Evolutionary conservation across 2,329 filamentous ascomycete species (phyloP).

Genomic region (Fusarium camptoceras): DNA sequence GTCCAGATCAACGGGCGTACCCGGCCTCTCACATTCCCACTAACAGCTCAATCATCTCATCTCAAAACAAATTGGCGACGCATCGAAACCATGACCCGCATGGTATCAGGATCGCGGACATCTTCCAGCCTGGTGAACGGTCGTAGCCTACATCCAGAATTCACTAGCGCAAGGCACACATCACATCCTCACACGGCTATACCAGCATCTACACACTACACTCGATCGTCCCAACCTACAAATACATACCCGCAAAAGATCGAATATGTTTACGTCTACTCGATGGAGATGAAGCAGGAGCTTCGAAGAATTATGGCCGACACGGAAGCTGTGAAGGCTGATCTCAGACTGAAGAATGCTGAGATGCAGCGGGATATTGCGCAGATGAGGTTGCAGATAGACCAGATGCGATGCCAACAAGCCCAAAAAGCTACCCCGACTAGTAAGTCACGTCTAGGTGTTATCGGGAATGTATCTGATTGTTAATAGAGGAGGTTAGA

Average conservation of each 20-base stretch:
- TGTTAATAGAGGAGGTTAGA: background rate
- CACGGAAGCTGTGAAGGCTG: background rate
- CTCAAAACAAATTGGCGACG: background rate
- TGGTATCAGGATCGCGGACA: background rate
- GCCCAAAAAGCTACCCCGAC: accelerated
- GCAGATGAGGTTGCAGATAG: background rate
- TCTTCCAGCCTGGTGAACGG: background rate
- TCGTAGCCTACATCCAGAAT: background rate
- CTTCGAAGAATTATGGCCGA: background rate
- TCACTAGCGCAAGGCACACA: background rate
- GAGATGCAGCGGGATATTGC: background rate
- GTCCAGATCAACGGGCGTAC: background rate
- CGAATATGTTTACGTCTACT: background rate
- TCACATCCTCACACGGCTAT: background rate
- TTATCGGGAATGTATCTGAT: background rate
- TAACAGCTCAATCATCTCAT: background rate
- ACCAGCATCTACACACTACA: background rate
- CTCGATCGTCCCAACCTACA: too few species aligned
- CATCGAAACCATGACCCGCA: background rate
- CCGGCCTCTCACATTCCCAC: background rate
- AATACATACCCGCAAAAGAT: background rate
- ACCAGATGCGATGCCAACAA: background rate
- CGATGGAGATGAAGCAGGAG: background rate
- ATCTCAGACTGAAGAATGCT: background rate
- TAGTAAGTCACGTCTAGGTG: background rate